Percentiles rank a stretch among this genome's conserved stretches.
These are phyloP conservation scores for Axilococcus clingmanii DNA, from an alignment of 139 green algal species.

Conservation along the genomic window DNA sequence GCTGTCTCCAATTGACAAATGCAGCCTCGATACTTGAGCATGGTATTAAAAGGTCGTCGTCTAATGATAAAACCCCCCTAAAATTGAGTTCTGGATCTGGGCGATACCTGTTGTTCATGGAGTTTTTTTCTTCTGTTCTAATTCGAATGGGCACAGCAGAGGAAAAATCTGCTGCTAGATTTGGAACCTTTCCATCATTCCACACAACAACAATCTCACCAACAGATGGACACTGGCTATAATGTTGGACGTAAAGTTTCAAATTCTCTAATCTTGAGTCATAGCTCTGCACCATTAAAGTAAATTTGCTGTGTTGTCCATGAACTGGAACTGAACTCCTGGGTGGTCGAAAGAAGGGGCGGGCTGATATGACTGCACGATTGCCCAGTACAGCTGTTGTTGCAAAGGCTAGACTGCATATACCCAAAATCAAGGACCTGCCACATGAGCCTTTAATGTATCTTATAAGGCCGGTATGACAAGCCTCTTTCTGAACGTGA, in stretches of 20 bases:
- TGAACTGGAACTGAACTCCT: constrained; percentile 8
- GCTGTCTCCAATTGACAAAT: constrained; percentile 19
- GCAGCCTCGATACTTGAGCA: constrained; percentile 28
- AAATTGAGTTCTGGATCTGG: constrained; percentile 18
- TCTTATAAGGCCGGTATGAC: no score
- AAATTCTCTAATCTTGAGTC: constrained; percentile 27
- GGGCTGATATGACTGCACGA: no score
- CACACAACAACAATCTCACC: constrained; percentile 5
- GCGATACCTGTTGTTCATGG: constrained; percentile 42
- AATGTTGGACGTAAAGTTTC: constrained; percentile 30
- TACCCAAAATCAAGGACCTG: no score
- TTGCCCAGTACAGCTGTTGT: no score
- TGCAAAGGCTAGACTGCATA: no score
- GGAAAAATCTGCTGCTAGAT: background rate
- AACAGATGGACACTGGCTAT: constrained; percentile 35
- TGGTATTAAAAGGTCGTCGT: constrained; percentile 36
- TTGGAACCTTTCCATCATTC: background rate
- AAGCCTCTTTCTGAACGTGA: no score
- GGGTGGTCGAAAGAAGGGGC: background rate
- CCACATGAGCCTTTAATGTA: no score
- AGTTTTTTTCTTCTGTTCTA: constrained; percentile 27
- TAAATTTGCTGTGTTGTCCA: constrained; percentile 30
- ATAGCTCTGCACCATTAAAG: constrained; percentile 36
- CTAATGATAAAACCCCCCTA: constrained; percentile 29
- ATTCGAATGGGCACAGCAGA: constrained; percentile 27